Conservation (phyloP, 1,284 basidiomycete species). For the Singerocomus rubriflavus region DNA sequence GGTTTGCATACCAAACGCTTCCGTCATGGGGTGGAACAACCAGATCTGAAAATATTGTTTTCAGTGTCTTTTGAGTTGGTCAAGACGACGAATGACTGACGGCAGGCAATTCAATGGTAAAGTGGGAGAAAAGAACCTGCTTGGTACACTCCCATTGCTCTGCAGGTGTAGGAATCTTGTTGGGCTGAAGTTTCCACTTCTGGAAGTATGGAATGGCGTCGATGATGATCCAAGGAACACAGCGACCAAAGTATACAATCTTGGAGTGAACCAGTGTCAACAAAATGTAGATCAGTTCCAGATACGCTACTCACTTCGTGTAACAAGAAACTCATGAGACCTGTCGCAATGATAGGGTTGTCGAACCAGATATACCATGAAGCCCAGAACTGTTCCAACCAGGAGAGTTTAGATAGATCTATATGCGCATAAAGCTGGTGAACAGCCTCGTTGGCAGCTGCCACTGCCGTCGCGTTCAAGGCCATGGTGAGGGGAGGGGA, state of each 20-base stretch:
- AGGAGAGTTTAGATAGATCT: constrained; percentile 67
- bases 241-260: constrained; percentile 96
- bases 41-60: constrained; percentile 63
- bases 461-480: constrained; percentile 38
- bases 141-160: constrained; percentile 98
- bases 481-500: constrained; percentile 16
- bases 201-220: constrained; percentile 93
- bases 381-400: constrained; percentile 79
- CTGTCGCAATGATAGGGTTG: constrained; percentile 93
- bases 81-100: constrained; percentile 42
- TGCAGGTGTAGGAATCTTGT: constrained; percentile 73
- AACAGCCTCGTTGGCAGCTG: constrained; percentile 23
- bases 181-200: constrained; percentile 92
- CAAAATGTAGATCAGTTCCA: background rate
- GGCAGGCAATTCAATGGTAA: constrained; percentile 91
- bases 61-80: background rate
- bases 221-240: constrained; percentile 94
- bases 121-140: constrained; percentile 92
- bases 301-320: constrained; percentile 74
- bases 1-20: constrained; percentile 87
- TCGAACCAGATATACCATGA: constrained; percentile 84
- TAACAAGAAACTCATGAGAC: constrained; percentile 89
- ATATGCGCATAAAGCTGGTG: constrained; percentile 53
- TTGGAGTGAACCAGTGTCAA: constrained; percentile 31
- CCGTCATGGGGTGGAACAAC: constrained; percentile 95